These are phyloP conservation scores for Isoetes taiwanensis DNA, from an alignment of 75 land plant species.

Conservation along the genomic window DNA sequence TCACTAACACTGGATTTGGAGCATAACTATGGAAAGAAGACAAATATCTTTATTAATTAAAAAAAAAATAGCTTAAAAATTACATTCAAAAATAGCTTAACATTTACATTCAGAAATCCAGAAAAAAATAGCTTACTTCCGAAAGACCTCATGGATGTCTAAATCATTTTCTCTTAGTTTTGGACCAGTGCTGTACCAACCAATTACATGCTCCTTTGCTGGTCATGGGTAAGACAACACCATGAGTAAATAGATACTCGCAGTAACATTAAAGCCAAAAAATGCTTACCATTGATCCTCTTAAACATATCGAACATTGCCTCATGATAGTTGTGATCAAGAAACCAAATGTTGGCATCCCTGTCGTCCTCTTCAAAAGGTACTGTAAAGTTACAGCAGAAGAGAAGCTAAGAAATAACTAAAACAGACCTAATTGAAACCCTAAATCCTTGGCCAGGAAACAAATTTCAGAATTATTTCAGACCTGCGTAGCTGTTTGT, in stretches of 20 bases:
- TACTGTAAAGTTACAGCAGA: slow-evolving; percentile 29
- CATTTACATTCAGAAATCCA: not conserved
- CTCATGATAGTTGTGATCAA: slow-evolving; percentile 97
- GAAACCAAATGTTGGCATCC: slow-evolving; percentile 97
- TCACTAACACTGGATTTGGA: slow-evolving; percentile 88
- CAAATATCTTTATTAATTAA: not conserved
- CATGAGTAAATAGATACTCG: not conserved
- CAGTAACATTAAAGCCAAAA: not conserved
- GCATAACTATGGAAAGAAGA: slow-evolving; percentile 46
- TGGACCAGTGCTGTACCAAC: slow-evolving; percentile 99
- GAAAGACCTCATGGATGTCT: slow-evolving; percentile 65
- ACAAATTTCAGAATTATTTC: not conserved
- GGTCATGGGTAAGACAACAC: slow-evolving; percentile 8
- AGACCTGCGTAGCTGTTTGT: slow-evolving; percentile 91
- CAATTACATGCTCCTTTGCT: slow-evolving; percentile 99
- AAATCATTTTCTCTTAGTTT: slow-evolving; percentile 88
- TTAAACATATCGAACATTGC: slow-evolving; percentile 97
- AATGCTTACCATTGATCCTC: slow-evolving; percentile 71
- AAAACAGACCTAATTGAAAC: too few species aligned
- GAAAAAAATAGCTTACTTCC: slow-evolving; percentile 40
- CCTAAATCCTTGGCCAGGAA: too few species aligned
- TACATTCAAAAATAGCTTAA: not conserved
- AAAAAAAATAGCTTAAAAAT: not conserved
- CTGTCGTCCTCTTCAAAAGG: slow-evolving; percentile 99
- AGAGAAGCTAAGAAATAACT: too few species aligned